Base-by-base conservation (phyloP, 352 stramenopile genomes). In the Phytophthora pluvialis region DNA sequence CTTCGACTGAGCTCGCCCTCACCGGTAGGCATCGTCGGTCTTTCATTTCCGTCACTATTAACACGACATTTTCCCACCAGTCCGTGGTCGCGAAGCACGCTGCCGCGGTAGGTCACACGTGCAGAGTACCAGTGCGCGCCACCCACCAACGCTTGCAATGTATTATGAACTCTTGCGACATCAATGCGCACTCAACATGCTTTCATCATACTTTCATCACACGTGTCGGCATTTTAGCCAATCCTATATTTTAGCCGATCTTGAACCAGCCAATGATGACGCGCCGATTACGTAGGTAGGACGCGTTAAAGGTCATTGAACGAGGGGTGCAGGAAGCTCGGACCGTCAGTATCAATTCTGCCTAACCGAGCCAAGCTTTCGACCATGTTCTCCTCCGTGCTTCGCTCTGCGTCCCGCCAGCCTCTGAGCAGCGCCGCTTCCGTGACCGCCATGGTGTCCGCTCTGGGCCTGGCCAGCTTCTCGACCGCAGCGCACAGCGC, bases 381-480 rank as follows among this genome's bases (percentile, higher is more conserved):
- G n/a, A 59, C 40, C 36, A 81, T 81, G 70, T 68, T 78, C 21
- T 64, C 70, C 1, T 75, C 70, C 2, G 32, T 55, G 8, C 55
- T 78, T 44, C 73, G 70, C 46, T 75, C 60, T 18, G 28, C 55
- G 2, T 67, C 55, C 16, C 48, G 51, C 44, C 51, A 71, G 42
- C 64, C 54, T 29, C 12, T 64, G 8, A 62, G 47, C 40, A 48
- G 35, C 18, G 69, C 60, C 15, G 61, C 62, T 7, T 77, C 73
- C 18, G 47, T 45, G 26, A 77, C 73, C 31, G 70, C 65, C 18
- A 67, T 78, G 53, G 60, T 68, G 15, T 81, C 73, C 12, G 70
- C 66, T 1, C 46, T 81, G 15, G 56, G 70, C 15, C 49, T 81
- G 16, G 70, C 73, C 35, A 64, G 59, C 38, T 63, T 74, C 31